Evolutionary conservation across 2,329 filamentous ascomycete genomes (phyloP).

Genomic region (Incumbomyces lentus): DNA sequence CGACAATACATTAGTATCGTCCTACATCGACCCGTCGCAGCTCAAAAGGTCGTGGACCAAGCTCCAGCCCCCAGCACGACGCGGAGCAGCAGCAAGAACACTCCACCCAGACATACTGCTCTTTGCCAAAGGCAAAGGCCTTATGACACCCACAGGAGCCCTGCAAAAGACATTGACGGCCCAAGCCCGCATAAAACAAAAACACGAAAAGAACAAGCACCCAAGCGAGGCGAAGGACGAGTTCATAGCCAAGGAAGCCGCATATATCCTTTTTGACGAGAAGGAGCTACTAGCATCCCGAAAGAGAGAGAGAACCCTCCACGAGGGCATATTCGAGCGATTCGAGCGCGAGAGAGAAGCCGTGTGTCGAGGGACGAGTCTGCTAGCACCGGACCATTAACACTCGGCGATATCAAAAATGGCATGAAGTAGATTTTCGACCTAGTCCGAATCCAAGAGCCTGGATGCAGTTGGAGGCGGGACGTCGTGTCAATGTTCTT

Average conservation of each 20-base stretch:
- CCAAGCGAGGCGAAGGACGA: constrained; percentile 5
- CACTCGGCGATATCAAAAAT: too few relatives aligned
- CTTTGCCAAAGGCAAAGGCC: constrained; percentile 9
- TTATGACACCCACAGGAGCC: constrained; percentile 13
- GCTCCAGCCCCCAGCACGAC: constrained; percentile 1
- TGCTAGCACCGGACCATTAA: neutral
- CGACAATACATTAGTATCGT: constrained; percentile 26
- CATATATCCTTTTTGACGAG: constrained; percentile 17
- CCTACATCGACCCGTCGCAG: neutral
- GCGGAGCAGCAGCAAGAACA: constrained; percentile 11
- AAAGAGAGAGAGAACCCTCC: neutral
- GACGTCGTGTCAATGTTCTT: too few relatives aligned
- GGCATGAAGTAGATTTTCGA: too few relatives aligned
- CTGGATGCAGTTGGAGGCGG: too few relatives aligned
- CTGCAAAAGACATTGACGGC: constrained; percentile 11
- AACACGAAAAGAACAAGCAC: neutral
- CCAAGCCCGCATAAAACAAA: neutral
- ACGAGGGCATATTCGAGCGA: constrained; percentile 5
- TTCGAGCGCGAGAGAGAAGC: constrained; percentile 14
- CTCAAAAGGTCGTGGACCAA: constrained; percentile 13
- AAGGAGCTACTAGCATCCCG: constrained; percentile 4
- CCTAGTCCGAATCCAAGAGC: too few relatives aligned
- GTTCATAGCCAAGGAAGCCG: constrained; percentile 4
- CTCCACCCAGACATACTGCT: constrained; percentile 17
- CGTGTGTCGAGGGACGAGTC: constrained; percentile 3